Conservation (phyloP, 805 yeast species). For the Yarrowia hollandica region DNA sequence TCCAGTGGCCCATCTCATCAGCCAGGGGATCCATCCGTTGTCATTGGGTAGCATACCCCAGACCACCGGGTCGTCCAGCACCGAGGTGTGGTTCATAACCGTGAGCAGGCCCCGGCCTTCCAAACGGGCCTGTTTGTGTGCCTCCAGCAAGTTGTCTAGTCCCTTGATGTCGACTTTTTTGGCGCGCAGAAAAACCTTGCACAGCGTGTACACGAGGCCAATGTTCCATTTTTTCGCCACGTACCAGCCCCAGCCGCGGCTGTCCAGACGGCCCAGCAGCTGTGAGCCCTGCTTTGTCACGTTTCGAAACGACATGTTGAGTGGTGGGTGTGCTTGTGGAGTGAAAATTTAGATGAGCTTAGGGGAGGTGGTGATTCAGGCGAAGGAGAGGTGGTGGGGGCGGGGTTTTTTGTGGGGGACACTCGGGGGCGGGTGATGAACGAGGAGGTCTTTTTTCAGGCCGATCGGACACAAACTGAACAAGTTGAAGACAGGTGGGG, state of each 20-base stretch:
- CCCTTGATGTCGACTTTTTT: slow-evolving; percentile 47
- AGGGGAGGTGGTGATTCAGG: no score
- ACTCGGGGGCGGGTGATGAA: no score
- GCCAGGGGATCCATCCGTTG: slow-evolving; percentile 59
- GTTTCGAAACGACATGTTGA: slow-evolving; percentile 25
- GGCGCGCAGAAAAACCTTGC: slow-evolving; percentile 1
- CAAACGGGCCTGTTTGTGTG: slow-evolving; percentile 57
- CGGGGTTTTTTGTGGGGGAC: no score
- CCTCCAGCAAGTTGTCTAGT: slow-evolving; percentile 62
- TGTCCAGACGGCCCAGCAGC: slow-evolving; percentile 11
- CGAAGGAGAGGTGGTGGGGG: not conserved
- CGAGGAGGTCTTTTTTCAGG: no score
- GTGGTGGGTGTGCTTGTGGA: no score
- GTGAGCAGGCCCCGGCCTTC: slow-evolving; percentile 80
- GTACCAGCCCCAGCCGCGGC: slow-evolving; percentile 26
- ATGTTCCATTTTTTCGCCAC: slow-evolving; percentile 24
- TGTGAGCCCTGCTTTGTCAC: slow-evolving; percentile 9
- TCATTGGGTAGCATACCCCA: slow-evolving; percentile 85
- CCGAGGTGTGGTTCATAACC: slow-evolving; percentile 77
- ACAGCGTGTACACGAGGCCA: slow-evolving; percentile 18
- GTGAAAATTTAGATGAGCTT: not conserved
- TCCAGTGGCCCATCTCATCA: slow-evolving; percentile 90
- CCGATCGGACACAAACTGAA: no score
- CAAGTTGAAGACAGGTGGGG: no score
- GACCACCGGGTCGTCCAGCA: slow-evolving; percentile 81